Base-by-base conservation (phyloP, 768 basidiomycete species). In the Naganishia randhawae region DNA sequence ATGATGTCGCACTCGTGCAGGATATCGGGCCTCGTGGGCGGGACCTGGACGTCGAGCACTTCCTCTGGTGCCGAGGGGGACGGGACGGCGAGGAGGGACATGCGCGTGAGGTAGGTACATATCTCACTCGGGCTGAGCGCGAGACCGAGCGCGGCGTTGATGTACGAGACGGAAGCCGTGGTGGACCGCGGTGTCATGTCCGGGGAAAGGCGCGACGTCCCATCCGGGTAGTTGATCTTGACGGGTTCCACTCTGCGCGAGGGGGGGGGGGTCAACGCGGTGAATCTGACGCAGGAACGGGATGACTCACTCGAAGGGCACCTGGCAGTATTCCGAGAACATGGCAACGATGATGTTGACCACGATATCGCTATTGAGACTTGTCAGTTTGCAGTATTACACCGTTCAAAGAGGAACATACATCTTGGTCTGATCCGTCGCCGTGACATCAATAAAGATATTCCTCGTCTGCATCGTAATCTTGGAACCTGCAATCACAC, bases 1-100 rank as follows among this genome's bases (percentile, higher is more conserved):
- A 99, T 90, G 77, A 98, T 85, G 77, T 99, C 96, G 76, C 94
- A 96, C 79, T 98, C 93, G 77, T 99, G 96, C 65, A 99, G 82
- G 72, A 99, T 97, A 77, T 99, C 96, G 1, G 96, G 93, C 41
- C 96, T 86, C n/a, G 93, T 97, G n/a, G 90, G 84, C 5, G 96
- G 95, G 53, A 99, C 84, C 37, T 86, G 82, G 31, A 98, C 88
- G 19, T 84, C 74, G 50, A 99, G 83, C 73, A 86, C 84, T 74
- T 97, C 93, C 0, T 77, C 54, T n/a, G 80, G 76, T 69, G 87
- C 82, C 31, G 81, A 78, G 1, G 84, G 67, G 2, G 88, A 87
- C 29, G 85, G 80, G 22, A 81, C 75, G 0, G 87, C 83, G 42
- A 83, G 77, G 53, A 91, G 84, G 5, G 90, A 87, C 96, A 99